Conservation (phyloP, 495 filamentous ascomycete species). For the Aspergillus nanangensis region DNA sequence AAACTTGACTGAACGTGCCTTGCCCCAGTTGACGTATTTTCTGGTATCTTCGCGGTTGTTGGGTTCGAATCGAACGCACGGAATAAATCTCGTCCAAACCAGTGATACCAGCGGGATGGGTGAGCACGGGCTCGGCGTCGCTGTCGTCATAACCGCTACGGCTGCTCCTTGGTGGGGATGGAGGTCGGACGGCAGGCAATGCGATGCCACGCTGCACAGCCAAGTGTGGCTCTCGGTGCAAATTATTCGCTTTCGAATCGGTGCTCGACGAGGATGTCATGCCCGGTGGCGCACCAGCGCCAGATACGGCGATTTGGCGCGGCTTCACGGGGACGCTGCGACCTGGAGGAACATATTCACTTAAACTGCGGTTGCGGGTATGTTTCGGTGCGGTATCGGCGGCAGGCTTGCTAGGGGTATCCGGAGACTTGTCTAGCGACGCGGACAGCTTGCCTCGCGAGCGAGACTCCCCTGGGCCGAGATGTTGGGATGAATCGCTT, state of each 20-base stretch:
- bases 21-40: slow-evolving; percentile 79
- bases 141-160: slow-evolving; percentile 36
- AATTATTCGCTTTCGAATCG: slow-evolving; percentile 40
- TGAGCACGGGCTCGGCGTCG: slow-evolving; percentile 30
- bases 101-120: slow-evolving; percentile 13
- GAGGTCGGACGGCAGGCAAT: slow-evolving; percentile 53
- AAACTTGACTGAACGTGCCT: slow-evolving; percentile 92
- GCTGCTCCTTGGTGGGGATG: slow-evolving; percentile 67
- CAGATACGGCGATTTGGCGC: slow-evolving; percentile 69
- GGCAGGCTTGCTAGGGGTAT: slow-evolving; percentile 27
- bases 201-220: slow-evolving; percentile 71
- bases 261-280: slow-evolving; percentile 37
- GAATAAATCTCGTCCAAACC: slow-evolving; percentile 35
- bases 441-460: slow-evolving; percentile 31
- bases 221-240: slow-evolving; percentile 80
- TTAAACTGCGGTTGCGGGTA: slow-evolving; percentile 73
- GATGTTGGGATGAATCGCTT: slow-evolving; percentile 38
- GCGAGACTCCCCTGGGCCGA: slow-evolving; percentile 25
- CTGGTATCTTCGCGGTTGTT: slow-evolving; percentile 56
- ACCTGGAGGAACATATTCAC: slow-evolving; percentile 77
- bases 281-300: slow-evolving; percentile 35
- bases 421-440: slow-evolving; percentile 30
- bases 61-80: slow-evolving; percentile 41
- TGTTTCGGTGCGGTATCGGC: slow-evolving; percentile 36
- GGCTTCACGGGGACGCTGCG: slow-evolving; percentile 55